Base-by-base conservation (phyloP, 768 basidiomycete species). In the Termitomyces sp. region DNA sequence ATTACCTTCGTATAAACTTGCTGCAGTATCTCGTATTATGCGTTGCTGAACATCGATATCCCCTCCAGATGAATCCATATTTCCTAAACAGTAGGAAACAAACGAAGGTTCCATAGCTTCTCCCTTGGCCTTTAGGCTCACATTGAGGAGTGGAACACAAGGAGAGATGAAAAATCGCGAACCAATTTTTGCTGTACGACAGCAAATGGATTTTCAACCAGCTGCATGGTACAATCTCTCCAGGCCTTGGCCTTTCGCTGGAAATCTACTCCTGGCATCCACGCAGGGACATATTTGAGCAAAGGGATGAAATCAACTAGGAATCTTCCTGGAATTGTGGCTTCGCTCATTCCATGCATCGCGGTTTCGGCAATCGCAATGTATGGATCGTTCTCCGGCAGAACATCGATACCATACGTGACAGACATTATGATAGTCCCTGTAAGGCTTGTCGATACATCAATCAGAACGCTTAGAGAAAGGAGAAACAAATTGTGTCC, bases 181-280 rank as follows among this genome's bases (percentile, higher is more conserved):
- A 71, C 70, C 37, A 71, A 56, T 11, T 61, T 59, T 17, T 56
- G 40, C 45, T 65, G 60, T 0, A 60, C 60, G 1, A 57, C 59
- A 14, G 64, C 56, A 47, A 67, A 76, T 0, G 74, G 75, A 5
- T 57, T 25, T 0, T 72, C 62, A 14, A 68, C 50, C 66, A 76
- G 64, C 6, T 56, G 52, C 6, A 20, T n/a, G 3, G 66, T 63
- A 3, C 50, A 49, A 3, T 65, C 55, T 25, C 53, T 55, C 70
- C 72, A 73, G 11, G 69, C 62, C 12, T 55, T 63, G 2, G 78
- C 78, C 31, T 68, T 66, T 1, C 62, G 65, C 62, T 77, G 70
- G 67, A 79, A 79, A 25, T 65, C 72, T 0, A 70, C 71, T 1
- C 75, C 73, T 25, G 78, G 76, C 43, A 77, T 61, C 72, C 74